These are phyloP conservation scores for Adiantum capillusveneris DNA, from an alignment of 75 land plant genomes.

Conservation along the genomic window DNA sequence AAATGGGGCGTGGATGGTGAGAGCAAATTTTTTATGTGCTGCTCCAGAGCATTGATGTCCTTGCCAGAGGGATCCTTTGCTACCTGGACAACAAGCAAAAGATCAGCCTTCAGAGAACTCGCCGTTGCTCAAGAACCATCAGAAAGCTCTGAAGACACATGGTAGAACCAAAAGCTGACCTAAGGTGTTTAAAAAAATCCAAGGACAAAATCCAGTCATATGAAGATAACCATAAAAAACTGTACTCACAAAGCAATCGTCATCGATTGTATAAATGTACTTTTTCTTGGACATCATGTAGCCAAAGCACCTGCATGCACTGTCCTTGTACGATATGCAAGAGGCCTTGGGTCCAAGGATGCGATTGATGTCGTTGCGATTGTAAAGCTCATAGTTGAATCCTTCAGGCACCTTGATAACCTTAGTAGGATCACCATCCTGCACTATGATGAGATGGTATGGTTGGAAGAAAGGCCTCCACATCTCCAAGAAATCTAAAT, in stretches of 20 bases:
- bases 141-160: too few relatives aligned
- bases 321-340: slow-evolving; percentile 68
- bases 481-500: slow-evolving; percentile 62
- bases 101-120: neutral
- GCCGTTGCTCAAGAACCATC: too few relatives aligned
- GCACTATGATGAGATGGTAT: slow-evolving; percentile 60
- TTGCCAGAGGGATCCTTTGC: slow-evolving; percentile 38
- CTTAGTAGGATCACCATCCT: slow-evolving; percentile 55
- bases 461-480: slow-evolving; percentile 61
- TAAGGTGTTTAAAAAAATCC: too few relatives aligned
- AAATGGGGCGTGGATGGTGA: slow-evolving; percentile 42
- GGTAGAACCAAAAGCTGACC: too few relatives aligned
- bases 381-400: slow-evolving; percentile 63
- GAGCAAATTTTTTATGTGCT: slow-evolving; percentile 53
- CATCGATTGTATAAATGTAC: slow-evolving; percentile 62
- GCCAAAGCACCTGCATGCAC: slow-evolving; percentile 67
- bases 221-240: too few relatives aligned
- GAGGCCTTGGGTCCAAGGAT: slow-evolving; percentile 52
- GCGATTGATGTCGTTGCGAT: slow-evolving; percentile 55
- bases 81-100: slow-evolving; percentile 18
- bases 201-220: too few relatives aligned
- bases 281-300: slow-evolving; percentile 65
- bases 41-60: slow-evolving; percentile 41
- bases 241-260: slow-evolving; percentile 58
- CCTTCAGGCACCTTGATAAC: slow-evolving; percentile 51